A percentile compares a stretch with the other conserved stretches of the same genome.
Conservation (phyloP, 2,329 filamentous ascomycete genomes). For the Nemania sp. region DNA sequence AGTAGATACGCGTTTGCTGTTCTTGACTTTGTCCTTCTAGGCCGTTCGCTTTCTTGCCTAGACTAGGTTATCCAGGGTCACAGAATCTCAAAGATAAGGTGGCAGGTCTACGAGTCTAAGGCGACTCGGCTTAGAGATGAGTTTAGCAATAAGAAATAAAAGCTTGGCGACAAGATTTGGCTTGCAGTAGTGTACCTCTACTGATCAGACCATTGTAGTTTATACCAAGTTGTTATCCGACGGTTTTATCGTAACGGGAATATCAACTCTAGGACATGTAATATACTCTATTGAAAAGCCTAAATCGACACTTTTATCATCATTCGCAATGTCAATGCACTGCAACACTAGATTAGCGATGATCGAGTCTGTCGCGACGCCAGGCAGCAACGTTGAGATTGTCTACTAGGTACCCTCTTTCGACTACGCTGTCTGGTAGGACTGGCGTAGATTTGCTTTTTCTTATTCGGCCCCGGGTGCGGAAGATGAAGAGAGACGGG, state of each 20-base stretch:
- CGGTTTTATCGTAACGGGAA: neutral
- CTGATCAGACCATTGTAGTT: neutral
- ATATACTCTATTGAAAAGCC: neutral
- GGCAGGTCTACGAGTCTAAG: conserved; percentile 10
- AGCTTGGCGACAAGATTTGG: conserved; percentile 16
- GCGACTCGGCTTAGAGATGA: conserved; percentile 3
- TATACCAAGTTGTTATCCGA: neutral
- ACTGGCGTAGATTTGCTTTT: conserved; percentile 2
- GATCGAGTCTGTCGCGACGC: conserved; percentile 2
- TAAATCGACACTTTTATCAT: neutral
- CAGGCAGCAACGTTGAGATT: neutral
- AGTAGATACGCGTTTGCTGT: neutral
- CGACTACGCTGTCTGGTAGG: conserved; percentile 2
- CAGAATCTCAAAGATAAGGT: conserved; percentile 13
- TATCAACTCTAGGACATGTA: neutral
- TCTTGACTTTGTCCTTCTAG: neutral
- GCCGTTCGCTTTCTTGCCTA: neutral
- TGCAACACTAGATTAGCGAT: neutral
- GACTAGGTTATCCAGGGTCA: neutral
- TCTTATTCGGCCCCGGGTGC: conserved; percentile 7
- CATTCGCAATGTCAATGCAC: neutral
- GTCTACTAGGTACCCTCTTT: neutral
- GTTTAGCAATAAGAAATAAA: conserved; percentile 3
- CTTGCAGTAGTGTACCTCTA: conserved; percentile 2
- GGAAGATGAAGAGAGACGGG: neutral